Evolutionary conservation across 345 rosid genomes (phyloP).

Genomic region (Hibiscus trionum): DNA sequence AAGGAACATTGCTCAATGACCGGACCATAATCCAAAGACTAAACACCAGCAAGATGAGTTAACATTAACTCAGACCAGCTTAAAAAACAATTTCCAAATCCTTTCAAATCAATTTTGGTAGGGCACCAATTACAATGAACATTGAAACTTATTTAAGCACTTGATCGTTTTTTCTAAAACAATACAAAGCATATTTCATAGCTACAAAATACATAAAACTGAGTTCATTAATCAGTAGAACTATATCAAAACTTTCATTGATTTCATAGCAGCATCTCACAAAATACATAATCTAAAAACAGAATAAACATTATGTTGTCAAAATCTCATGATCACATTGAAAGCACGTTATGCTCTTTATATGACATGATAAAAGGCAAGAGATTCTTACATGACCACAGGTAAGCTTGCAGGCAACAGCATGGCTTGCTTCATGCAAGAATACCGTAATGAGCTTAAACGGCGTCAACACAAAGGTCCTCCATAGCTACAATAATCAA

Average conservation of each 20-base stretch:
- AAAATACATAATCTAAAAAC: too few relatives aligned
- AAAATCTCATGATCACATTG: background rate
- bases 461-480: slow-evolving; percentile 79
- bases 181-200: too few relatives aligned
- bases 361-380: slow-evolving; percentile 1
- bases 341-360: background rate
- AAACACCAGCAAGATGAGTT: background rate
- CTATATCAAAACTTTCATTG: too few relatives aligned
- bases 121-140: background rate
- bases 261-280: too few relatives aligned
- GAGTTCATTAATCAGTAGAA: background rate
- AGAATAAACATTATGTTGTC: too few relatives aligned
- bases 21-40: background rate
- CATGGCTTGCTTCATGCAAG: slow-evolving; percentile 96
- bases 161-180: background rate
- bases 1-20: background rate
- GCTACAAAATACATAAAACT: too few relatives aligned
- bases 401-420: slow-evolving; percentile 92
- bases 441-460: slow-evolving; percentile 96
- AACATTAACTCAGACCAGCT: background rate
- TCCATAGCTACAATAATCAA: slow-evolving; percentile 58
- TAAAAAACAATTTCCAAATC: background rate
- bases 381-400: slow-evolving; percentile 79
- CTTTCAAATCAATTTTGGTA: background rate
- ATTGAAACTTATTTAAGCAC: background rate